Percentiles rank a stretch among this genome's conserved stretches.
Conservation (phyloP, 192 early-diverging fungal genomes). For the Jimgerdemannia lactiflua region DNA sequence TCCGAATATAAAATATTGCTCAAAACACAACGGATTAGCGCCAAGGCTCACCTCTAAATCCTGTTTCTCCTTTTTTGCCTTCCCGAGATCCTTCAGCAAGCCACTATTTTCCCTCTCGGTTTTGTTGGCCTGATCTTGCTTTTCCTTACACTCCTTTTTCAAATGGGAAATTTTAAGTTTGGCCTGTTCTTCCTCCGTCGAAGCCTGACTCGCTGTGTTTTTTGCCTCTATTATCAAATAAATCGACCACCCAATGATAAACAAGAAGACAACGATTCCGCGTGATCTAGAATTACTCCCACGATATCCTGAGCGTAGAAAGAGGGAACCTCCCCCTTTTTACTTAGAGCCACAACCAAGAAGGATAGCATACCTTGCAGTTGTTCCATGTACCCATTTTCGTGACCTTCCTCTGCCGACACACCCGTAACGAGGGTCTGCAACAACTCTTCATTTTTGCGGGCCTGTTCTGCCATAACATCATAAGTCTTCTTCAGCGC, state of each 20-base stretch:
- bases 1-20: no score
- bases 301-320: neutral
- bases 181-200: constrained; percentile 73
- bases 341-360: neutral
- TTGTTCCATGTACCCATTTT: constrained; percentile 97
- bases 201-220: constrained; percentile 56
- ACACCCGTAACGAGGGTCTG: constrained; percentile 94
- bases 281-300: constrained; percentile 15
- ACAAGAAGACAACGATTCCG: constrained; percentile 5
- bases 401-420: constrained; percentile 85
- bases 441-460: constrained; percentile 77
- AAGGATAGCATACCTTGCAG: constrained; percentile 56
- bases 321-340: neutral
- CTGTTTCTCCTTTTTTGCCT: constrained; percentile 12
- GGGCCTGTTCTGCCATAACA: constrained; percentile 52
- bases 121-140: constrained; percentile 58
- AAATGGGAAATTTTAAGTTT: constrained; percentile 77
- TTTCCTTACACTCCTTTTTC: constrained; percentile 68
- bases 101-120: constrained; percentile 69
- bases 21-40: neutral
- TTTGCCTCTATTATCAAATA: constrained; percentile 51
- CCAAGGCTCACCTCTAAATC: constrained; percentile 13
- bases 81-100: constrained; percentile 42
- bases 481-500: constrained; percentile 49
- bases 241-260: neutral